Conservation (phyloP, 2,329 filamentous ascomycete species). For the Tolypocladium cylindrosporum region DNA sequence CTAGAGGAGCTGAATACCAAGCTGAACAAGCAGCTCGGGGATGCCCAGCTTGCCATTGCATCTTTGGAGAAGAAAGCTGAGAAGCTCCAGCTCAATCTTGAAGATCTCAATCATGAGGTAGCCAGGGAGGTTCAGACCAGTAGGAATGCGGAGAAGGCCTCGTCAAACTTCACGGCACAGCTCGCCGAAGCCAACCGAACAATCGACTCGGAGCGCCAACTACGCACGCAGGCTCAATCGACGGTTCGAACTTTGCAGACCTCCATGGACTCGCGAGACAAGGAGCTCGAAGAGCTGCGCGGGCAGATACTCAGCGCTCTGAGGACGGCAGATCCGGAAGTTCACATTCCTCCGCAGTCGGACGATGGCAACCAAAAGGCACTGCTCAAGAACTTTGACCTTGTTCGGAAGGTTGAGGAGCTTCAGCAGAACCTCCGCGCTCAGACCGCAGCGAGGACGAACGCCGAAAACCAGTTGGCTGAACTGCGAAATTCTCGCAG, state of each 20-base stretch:
- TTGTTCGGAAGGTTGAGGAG: slow-evolving; percentile 78
- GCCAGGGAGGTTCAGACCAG: slow-evolving; percentile 82
- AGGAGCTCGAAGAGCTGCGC: slow-evolving; percentile 71
- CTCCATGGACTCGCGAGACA: slow-evolving; percentile 68
- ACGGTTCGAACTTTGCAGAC: slow-evolving; percentile 74
- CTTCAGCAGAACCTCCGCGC: slow-evolving; percentile 82
- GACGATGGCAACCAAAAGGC: slow-evolving; percentile 51
- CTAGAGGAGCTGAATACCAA: slow-evolving; percentile 74
- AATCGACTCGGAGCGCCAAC: slow-evolving; percentile 80
- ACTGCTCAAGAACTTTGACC: slow-evolving; percentile 67
- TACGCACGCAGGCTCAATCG: slow-evolving; percentile 74
- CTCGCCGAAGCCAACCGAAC: slow-evolving; percentile 83
- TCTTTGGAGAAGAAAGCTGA: slow-evolving; percentile 90
- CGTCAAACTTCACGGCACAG: slow-evolving; percentile 70
- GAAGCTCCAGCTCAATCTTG: slow-evolving; percentile 76
- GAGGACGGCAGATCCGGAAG: slow-evolving; percentile 75
- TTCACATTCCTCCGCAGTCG: slow-evolving; percentile 52
- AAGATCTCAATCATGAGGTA: slow-evolving; percentile 89
- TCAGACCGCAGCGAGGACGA: slow-evolving; percentile 68
- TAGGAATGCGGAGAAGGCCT: slow-evolving; percentile 80
- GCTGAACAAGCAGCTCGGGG: slow-evolving; percentile 74
- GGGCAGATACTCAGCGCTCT: slow-evolving; percentile 73
- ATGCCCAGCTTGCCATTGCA: slow-evolving; percentile 72
- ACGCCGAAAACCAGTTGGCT: slow-evolving; percentile 73
- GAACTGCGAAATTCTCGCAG: slow-evolving; percentile 67